phyloP scores from a whole-genome alignment of 768 basidiomycete species.

The Gymnopilus dilepis region DNA sequence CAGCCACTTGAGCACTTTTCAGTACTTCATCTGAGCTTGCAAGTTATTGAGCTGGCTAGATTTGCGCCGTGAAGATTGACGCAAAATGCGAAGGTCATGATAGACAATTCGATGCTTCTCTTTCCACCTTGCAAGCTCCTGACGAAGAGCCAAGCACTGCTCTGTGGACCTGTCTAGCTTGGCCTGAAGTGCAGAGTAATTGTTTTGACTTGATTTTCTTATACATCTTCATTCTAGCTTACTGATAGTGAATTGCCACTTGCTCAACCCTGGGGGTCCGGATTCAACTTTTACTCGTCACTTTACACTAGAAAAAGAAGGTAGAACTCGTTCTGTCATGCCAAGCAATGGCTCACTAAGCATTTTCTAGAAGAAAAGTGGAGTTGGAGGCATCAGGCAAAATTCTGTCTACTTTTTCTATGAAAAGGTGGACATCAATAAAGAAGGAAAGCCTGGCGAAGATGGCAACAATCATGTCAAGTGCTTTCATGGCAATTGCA shows the following conservation, averaged over 20 bases:
- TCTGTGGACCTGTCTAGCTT: too few relatives aligned
- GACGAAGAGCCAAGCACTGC: too few relatives aligned
- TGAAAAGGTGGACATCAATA: conserved; percentile 2
- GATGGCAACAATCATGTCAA: conserved; percentile 18
- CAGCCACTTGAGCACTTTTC: neutral
- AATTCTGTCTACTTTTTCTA: conserved; percentile 21
- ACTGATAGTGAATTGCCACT: too few relatives aligned
- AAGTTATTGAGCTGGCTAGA: neutral
- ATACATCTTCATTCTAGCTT: too few relatives aligned
- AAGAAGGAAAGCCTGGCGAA: conserved; percentile 9
- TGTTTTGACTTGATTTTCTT: too few relatives aligned
- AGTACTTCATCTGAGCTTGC: conserved; percentile 3
- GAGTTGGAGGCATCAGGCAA: neutral
- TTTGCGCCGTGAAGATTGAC: conserved; percentile 8
- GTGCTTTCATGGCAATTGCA: conserved; percentile 19
- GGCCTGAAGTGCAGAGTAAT: too few relatives aligned
- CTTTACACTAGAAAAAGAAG: too few relatives aligned
- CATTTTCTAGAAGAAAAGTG: neutral
- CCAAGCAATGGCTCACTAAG: too few relatives aligned
- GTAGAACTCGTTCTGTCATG: too few relatives aligned
- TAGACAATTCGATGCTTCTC: neutral
- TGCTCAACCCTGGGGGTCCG: too few relatives aligned
- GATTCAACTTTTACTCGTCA: too few relatives aligned
- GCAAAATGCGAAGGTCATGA: conserved; percentile 16
- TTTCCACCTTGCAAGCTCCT: too few relatives aligned